Base-by-base conservation (phyloP, 2,329 filamentous ascomycete genomes). In the Stachybotrys echinatus region DNA sequence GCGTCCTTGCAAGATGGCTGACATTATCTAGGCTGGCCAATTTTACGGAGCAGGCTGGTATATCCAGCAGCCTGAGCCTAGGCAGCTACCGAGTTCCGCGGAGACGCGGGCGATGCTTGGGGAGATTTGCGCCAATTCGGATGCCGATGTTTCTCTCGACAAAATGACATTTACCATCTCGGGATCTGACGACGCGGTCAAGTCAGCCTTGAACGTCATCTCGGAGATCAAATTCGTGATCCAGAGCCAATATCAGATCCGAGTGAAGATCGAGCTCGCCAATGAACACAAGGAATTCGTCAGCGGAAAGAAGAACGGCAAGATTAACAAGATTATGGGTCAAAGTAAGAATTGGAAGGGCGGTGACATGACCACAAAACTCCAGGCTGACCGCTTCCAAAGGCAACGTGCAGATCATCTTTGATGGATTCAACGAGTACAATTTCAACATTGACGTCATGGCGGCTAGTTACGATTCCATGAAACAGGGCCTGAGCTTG, bases 311-410 rank as follows among this genome's bases (percentile, higher is more conserved):
- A 99, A 99, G 77, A 99, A 99, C 62, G 94, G 94, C 70, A 99
- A 99, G 75, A 99, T 99, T 71, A 99, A 99, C 79, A 99, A 99
- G 78, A 99, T 99, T 63, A 99, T 99, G 94, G 94, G 92, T 21
- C 92, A 97, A 70, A 96, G 92, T 60, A 56, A 39, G 60, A n/a
- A n/a, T 53, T n/a, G 5, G 23, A 45, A 18, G 10, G 7, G 37
- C 7, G 39, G 3, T 17, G 10, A 8, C 27, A 34, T 34, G 10
- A 3, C 5, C 10, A 14, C 27, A 34, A 34, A 34, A 8, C 27
- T n/a, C 23, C 58, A 23, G 18, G 31, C 59, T 68, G 51, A 64
- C 48, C 45, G 38, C 21, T 53, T 34, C 56, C 50, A 53, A n/a
- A 85, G 83, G 84, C 78, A 96, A 95, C 61, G 94, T 99, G 12